Conservation (phyloP, 2,329 filamentous ascomycete species). For the Phyllosticta citriasiana region DNA sequence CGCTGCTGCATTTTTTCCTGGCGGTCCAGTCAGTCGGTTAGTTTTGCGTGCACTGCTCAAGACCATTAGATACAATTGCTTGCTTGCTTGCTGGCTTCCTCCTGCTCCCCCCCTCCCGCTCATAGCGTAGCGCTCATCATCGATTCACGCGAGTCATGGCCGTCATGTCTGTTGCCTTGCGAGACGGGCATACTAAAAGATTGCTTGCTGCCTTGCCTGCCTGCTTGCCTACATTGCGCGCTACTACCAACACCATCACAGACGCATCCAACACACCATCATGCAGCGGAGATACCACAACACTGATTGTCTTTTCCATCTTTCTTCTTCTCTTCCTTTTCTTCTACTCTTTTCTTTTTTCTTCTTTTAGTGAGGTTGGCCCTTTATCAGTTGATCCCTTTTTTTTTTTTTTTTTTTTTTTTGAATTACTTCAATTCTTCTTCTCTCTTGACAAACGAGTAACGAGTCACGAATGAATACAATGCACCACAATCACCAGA, state of each 20-base stretch:
- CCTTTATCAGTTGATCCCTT: too few species aligned
- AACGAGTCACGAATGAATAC: background rate
- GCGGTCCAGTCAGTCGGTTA: background rate
- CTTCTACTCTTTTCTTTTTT: background rate
- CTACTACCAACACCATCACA: background rate
- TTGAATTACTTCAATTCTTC: background rate
- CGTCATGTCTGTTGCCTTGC: background rate
- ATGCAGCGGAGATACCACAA: background rate
- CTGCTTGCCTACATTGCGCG: background rate
- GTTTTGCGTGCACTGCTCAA: background rate
- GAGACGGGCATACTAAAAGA: background rate
- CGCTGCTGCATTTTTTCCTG: background rate
- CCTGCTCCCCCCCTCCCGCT: background rate
- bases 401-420: background rate
- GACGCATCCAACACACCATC: background rate
- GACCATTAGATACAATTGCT: background rate
- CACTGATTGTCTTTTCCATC: background rate
- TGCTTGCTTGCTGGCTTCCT: background rate
- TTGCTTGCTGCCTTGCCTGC: background rate
- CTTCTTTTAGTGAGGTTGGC: background rate
- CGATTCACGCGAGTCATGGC: background rate
- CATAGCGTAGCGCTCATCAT: constrained; percentile 1
- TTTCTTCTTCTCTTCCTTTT: background rate
- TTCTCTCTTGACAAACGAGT: background rate
- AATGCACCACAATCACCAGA: background rate